Evolutionary conservation across 2,329 filamentous ascomycete species (phyloP).

Genomic region (Allantophomopsis cytisporea): DNA sequence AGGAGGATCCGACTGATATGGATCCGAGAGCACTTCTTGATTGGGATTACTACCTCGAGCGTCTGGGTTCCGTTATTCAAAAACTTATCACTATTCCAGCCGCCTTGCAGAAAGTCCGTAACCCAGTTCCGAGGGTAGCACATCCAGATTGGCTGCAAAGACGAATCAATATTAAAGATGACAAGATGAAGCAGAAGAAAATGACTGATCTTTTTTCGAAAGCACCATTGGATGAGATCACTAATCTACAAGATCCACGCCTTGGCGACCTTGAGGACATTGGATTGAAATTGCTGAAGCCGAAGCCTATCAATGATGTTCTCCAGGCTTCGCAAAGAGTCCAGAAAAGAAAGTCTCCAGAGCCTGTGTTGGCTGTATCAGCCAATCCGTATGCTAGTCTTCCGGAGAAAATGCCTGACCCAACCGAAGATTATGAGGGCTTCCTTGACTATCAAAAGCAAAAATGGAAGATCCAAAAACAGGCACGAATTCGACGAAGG

Average conservation of each 20-base stretch:
- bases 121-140: conserved; percentile 83
- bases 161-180: conserved; percentile 87
- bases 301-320: conserved; percentile 40
- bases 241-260: conserved; percentile 42
- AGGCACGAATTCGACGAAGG: conserved; percentile 69
- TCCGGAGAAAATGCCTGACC: conserved; percentile 71
- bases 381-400: conserved; percentile 71
- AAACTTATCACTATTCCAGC: conserved; percentile 98
- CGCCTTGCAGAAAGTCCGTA: conserved; percentile 85
- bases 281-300: conserved; percentile 52
- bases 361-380: conserved; percentile 43
- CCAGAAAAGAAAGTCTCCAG: conserved; percentile 64
- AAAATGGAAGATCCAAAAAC: conserved; percentile 97
- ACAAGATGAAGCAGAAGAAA: conserved; percentile 97
- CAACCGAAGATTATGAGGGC: conserved; percentile 73
- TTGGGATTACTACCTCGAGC: conserved; percentile 95
- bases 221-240: conserved; percentile 60
- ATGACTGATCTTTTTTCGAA: conserved; percentile 84
- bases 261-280: conserved; percentile 71
- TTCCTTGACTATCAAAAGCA: conserved; percentile 94
- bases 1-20: conserved; percentile 81
- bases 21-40: conserved; percentile 84
- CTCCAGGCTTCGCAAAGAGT: conserved; percentile 41
- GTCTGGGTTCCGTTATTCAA: conserved; percentile 92
- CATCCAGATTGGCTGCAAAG: conserved; percentile 96